Evolutionary conservation across 1,284 basidiomycete species (phyloP), one percentile per base, ranked within the genome.

Genomic region (Cryptococcus sp.): DNA sequence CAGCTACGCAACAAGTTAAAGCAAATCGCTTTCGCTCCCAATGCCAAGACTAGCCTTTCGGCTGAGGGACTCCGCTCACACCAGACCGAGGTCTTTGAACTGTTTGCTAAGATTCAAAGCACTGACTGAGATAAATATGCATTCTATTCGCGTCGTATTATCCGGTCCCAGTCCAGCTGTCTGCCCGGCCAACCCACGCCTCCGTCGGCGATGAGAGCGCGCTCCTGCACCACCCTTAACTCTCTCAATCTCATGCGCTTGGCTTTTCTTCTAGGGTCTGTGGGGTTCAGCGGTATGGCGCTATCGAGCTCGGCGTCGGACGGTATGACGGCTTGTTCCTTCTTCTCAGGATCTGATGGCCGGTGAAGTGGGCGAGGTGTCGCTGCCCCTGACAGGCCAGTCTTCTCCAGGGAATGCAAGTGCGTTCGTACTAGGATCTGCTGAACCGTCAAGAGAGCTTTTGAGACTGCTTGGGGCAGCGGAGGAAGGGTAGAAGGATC

Each of bases 391-490:
- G 67, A 66, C 0, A 50, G 50, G 8, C 48, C 42, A 3, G 64
- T 47, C 1, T 63, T 52, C 1, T 53, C 45, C 5, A 73, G 50
- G 2, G 70, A 68, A 57, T 86, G 79, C 19, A 84, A 76, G 54
- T 91, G 83, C 0, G 93, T 96, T 31, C 85, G 77, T 3, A 82
- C 77, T 2, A 99, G 82, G 38, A 99, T 84, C n/a, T 87, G 85
- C 69, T 97, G 91, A 0, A 95, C 91, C 60, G 88, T 89, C 1
- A 86, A 85, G 22, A 97, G 83, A 0, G 94, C 89, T 35, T 78
- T 80, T 53, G 88, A 83, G 38, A 86, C 83, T 10, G 91, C 87
- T 63, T 75, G 68, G 3, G 85, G 81, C 39, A 91, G 76, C 7
- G 82, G 75, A 5, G 80, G 57, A 3, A 67, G 63, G 3, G 54